Percentiles rank a stretch among this genome's conserved stretches.
Conservation (phyloP, 225 moss, liverwort and hornwort genomes). For the Bryum argenteum region DNA sequence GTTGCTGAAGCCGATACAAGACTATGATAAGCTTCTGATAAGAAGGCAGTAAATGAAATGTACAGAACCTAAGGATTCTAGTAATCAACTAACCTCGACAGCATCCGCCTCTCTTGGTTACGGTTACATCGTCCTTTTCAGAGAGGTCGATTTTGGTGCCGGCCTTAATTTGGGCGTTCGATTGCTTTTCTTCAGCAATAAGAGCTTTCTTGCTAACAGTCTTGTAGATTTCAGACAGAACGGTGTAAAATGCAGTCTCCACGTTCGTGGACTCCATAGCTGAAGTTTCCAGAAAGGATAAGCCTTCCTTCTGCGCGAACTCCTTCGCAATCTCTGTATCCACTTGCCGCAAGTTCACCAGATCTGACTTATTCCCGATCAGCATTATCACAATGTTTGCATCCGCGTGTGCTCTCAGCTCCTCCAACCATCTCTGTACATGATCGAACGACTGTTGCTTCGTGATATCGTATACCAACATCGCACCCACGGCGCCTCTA, state of each 20-base stretch:
- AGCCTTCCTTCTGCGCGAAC: constrained; percentile 76
- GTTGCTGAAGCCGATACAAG: constrained; percentile 22
- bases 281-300: constrained; percentile 85
- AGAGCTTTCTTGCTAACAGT: constrained; percentile 85
- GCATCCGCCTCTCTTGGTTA: constrained; percentile 46
- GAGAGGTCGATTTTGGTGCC: constrained; percentile 59
- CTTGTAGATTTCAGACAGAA: constrained; percentile 85
- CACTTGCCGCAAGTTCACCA: constrained; percentile 71
- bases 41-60: constrained; percentile 33
- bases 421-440: constrained; percentile 88
- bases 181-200: constrained; percentile 74
- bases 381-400: constrained; percentile 87
- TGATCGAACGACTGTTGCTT: constrained; percentile 84
- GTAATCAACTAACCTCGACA: constrained; percentile 40
- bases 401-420: constrained; percentile 85
- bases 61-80: constrained; percentile 27
- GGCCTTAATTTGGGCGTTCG: constrained; percentile 22
- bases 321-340: constrained; percentile 76
- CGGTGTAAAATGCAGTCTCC: constrained; percentile 78
- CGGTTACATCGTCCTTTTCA: constrained; percentile 53
- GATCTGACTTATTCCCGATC: constrained; percentile 84
- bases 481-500: constrained; percentile 85
- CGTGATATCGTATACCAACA: constrained; percentile 92
- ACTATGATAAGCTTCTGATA: constrained; percentile 14
- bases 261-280: constrained; percentile 88